These are phyloP conservation scores for Gossypioides kirkii DNA, from an alignment of 345 rosid species.

Conservation along the genomic window DNA sequence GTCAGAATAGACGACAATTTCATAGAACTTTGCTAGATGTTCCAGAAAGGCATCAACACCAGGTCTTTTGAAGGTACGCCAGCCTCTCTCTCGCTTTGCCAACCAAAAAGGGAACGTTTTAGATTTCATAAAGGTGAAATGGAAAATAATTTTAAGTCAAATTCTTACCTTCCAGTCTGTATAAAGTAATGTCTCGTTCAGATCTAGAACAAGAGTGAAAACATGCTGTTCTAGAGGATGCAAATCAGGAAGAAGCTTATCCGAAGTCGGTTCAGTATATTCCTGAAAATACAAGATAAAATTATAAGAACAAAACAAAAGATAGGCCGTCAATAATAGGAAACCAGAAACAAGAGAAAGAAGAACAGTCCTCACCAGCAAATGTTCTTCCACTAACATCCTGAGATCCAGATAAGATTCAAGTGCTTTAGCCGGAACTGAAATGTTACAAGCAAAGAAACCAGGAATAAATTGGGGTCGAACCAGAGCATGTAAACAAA, in stretches of 20 bases:
- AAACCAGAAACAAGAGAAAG: not conserved
- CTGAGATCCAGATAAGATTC: constrained; percentile 86
- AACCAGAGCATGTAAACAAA: not conserved
- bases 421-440: constrained; percentile 74
- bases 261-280: constrained; percentile 89
- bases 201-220: constrained; percentile 91
- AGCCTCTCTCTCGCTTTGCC: constrained; percentile 85
- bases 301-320: not conserved
- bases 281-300: constrained; percentile 39
- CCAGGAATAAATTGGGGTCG: not conserved
- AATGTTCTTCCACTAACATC: constrained; percentile 69
- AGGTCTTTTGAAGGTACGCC: constrained; percentile 97
- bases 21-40: constrained; percentile 71
- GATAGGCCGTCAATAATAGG: not conserved
- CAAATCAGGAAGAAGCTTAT: constrained; percentile 96
- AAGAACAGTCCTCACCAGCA: constrained; percentile 42
- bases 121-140: not conserved
- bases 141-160: not conserved
- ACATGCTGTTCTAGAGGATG: constrained; percentile 79
- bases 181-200: constrained; percentile 81
- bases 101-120: not conserved
- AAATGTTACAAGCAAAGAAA: constrained; percentile 16
- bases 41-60: constrained; percentile 94
- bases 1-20: constrained; percentile 83
- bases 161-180: constrained; percentile 79